Base-by-base conservation (phyloP, 164 flowering plant species). In the Amborella trichopoda region DNA sequence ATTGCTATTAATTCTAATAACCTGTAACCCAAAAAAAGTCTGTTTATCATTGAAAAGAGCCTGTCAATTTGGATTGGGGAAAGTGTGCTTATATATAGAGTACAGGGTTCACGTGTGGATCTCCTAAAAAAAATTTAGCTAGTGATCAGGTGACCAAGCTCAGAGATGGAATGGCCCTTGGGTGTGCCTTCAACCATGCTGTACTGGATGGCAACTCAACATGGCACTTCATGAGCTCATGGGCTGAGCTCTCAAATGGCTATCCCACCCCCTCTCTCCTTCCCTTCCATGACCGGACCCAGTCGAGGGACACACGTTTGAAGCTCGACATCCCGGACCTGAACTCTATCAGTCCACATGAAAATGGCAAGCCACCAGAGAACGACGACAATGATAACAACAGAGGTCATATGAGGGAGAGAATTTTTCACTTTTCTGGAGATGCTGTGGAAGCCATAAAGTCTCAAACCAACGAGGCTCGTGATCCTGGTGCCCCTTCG, bases 141-240 rank as follows among this genome's bases (percentile, higher is more conserved):
- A n/a, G n/a, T n/a, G n/a, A 10, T 40, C 52, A 91, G 96, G 33
- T 91, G 28, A 91, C 98, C 20, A 91, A 81, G 68, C 71, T 91
- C 49, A 77, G 66, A 33, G 93, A 87, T 57, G 98, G 98, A n/a
- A 27, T 91, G 1, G 87, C 76, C 18, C 66, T 91, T 5, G 96
- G 96, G 21, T 81, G 81, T 49, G 93, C 95, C 5, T 81, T 91
- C 74, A 91, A 91, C 73, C 98, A 91, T 54, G 96, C 87, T 0
- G 53, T 91, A 54, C 69, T 91, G 0, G 98, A 91, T 28, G 98
- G 96, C 0, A 65, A 77, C 34, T 68, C 96, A 57, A 87, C 96
- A 55, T 91, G 98, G 98, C 96, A 91, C 64, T 91, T 91, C 80
- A 81, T 91, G 94, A 74, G 72, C 61, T 73, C 98, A 0, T 91